Conservation (phyloP, 306 rosid genomes). For the Macrotyloma uniflorum region DNA sequence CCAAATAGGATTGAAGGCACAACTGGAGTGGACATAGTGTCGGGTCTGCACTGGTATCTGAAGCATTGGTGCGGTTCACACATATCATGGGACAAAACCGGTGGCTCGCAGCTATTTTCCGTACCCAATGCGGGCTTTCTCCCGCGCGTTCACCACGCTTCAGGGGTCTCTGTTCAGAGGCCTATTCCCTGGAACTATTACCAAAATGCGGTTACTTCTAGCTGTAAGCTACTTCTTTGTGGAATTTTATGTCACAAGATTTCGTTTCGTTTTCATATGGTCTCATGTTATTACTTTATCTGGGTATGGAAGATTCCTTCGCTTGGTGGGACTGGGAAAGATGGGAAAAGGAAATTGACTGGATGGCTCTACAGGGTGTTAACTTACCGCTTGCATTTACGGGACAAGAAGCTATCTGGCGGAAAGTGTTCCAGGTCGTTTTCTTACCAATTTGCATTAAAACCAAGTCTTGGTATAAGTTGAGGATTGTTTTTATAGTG, state of each 20-base stretch:
- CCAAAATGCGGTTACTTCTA: slow-evolving; percentile 93
- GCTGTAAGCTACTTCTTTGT: slow-evolving; percentile 59
- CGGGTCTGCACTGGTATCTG: slow-evolving; percentile 87
- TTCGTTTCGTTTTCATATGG: slow-evolving; percentile 15
- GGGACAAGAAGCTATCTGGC: slow-evolving; percentile 96
- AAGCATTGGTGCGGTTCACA: slow-evolving; percentile 80
- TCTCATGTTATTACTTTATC: slow-evolving; percentile 15
- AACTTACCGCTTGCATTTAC: slow-evolving; percentile 89
- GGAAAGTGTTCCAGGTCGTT: slow-evolving; percentile 74
- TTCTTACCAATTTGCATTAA: slow-evolving; percentile 25
- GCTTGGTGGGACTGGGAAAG: slow-evolving; percentile 98
- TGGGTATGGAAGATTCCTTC: slow-evolving; percentile 65
- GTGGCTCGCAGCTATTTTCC: slow-evolving; percentile 71
- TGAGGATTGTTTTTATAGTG: not conserved
- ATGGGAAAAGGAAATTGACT: slow-evolving; percentile 95
- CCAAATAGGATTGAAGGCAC: slow-evolving; percentile 62
- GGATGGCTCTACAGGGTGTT: slow-evolving; percentile 96
- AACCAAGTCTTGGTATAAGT: not conserved
- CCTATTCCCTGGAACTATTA: slow-evolving; percentile 86
- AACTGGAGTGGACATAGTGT: slow-evolving; percentile 80
- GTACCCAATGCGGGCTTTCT: slow-evolving; percentile 64
- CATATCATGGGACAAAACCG: slow-evolving; percentile 93
- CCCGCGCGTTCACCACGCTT: slow-evolving; percentile 49
- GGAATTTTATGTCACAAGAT: slow-evolving; percentile 32
- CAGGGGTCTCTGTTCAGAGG: slow-evolving; percentile 62